phyloP scores from a whole-genome alignment of 441 rosid genomes.

The Brassica balearica region DNA sequence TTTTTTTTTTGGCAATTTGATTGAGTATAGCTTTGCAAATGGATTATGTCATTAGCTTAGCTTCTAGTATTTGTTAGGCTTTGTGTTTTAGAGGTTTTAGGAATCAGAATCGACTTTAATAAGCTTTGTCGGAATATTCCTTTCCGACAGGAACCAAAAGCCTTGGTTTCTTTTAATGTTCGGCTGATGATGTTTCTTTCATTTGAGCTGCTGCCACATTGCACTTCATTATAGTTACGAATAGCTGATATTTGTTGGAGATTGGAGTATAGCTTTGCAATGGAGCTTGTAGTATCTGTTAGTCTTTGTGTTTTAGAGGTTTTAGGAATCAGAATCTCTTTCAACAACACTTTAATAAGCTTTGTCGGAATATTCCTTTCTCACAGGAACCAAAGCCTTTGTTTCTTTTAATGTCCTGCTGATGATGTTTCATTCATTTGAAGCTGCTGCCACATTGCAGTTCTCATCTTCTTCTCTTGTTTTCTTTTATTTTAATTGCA shows the following conservation, averaged over 20 bases:
- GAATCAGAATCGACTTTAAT: slow-evolving; percentile 35
- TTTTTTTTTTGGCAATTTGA: background rate
- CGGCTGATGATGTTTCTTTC: background rate
- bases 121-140: slow-evolving; percentile 44
- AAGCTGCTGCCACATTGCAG: slow-evolving; percentile 21
- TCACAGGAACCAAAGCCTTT: slow-evolving; percentile 19
- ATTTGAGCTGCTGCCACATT: slow-evolving; percentile 18
- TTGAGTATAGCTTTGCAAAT: background rate
- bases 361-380: slow-evolving; percentile 46
- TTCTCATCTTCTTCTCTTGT: background rate
- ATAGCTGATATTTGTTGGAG: too few relatives aligned
- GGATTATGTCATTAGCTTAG: slow-evolving; percentile 30
- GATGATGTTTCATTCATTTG: slow-evolving; percentile 3
- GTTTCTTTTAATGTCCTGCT: slow-evolving; percentile 18
- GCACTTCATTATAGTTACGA: background rate
- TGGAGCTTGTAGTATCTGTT: slow-evolving; percentile 31
- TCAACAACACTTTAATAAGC: background rate
- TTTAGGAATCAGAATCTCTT: slow-evolving; percentile 37
- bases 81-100: slow-evolving; percentile 28
- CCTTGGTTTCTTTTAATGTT: slow-evolving; percentile 21
- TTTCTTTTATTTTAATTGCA: slow-evolving; percentile 44
- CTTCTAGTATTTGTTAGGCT: slow-evolving; percentile 24
- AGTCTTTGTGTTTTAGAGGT: slow-evolving; percentile 22
- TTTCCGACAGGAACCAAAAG: slow-evolving; percentile 29
- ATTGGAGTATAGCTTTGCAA: background rate